phyloP scores from a whole-genome alignment of 306 rosid genomes.

The Prinsepia uniflora region DNA sequence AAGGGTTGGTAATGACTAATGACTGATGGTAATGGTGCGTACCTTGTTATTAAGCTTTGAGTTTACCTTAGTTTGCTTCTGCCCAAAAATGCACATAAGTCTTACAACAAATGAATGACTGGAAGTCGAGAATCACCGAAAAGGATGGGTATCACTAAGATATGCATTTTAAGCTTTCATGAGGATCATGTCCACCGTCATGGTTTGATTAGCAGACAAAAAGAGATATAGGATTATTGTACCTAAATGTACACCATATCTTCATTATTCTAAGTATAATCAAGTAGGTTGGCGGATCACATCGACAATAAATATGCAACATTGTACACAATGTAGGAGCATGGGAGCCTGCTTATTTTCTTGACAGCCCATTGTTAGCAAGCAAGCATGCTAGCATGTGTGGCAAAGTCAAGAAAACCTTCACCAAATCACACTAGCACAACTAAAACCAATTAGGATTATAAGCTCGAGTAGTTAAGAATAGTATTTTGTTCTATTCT shows the following conservation, averaged over 20 bases:
- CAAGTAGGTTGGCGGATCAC: conserved; percentile 3
- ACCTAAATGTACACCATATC: background rate
- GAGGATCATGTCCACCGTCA: background rate
- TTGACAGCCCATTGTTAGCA: conserved; percentile 8
- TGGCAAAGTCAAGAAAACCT: conserved; percentile 5
- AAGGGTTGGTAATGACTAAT: conserved; percentile 5
- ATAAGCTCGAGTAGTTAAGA: background rate
- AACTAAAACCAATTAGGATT: background rate
- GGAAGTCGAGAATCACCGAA: background rate
- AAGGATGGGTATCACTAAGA: background rate
- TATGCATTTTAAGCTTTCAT: background rate
- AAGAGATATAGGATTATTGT: background rate
- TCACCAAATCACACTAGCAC: background rate
- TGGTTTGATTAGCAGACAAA: background rate
- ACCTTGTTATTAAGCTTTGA: background rate
- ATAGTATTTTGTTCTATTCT: too few species aligned
- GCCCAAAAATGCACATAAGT: too few species aligned
- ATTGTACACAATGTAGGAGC: background rate
- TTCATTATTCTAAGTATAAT: background rate
- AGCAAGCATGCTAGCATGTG: background rate
- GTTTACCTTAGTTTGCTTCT: background rate
- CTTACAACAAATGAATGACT: too few species aligned
- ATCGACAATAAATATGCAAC: background rate
- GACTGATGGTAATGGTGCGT: background rate
- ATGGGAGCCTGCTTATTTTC: conserved; percentile 3